Percentiles rank a stretch among this genome's conserved stretches.
phyloP scores from a whole-genome alignment of 2,329 filamentous ascomycete species.

The Nigrospora sphaerica region DNA sequence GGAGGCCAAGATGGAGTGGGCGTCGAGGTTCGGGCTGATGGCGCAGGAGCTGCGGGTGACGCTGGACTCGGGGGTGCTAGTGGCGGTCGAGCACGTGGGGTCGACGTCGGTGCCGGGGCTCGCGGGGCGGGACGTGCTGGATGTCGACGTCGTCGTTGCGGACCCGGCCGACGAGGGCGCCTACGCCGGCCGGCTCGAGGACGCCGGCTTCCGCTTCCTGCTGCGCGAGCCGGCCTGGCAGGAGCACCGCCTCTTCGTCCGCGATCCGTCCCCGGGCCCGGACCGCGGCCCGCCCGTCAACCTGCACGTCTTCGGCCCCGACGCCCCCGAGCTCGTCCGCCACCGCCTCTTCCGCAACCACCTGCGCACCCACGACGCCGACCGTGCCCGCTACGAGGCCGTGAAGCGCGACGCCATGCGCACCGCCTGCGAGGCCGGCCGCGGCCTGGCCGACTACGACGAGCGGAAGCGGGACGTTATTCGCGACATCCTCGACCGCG shows the following conservation, averaged over 20 bases:
- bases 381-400: conserved; percentile 30
- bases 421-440: conserved; percentile 20
- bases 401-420: conserved; percentile 28
- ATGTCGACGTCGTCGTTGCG: conserved; percentile 40
- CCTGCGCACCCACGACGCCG: conserved; percentile 27
- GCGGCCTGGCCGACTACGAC: conserved; percentile 30
- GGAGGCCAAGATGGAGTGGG: conserved; percentile 2
- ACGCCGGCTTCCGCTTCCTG: conserved; percentile 36
- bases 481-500: conserved; percentile 27
- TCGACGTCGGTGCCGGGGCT: conserved; percentile 43
- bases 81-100: conserved; percentile 36
- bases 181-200: conserved; percentile 36
- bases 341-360: conserved; percentile 39
- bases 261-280: conserved; percentile 31
- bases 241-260: conserved; percentile 38
- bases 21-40: background rate
- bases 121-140: conserved; percentile 43
- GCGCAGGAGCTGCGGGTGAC: conserved; percentile 21
- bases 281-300: conserved; percentile 35
- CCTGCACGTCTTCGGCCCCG: conserved; percentile 39
- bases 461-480: conserved; percentile 32
- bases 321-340: conserved; percentile 30
- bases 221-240: conserved; percentile 38
- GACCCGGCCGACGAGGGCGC: conserved; percentile 30
- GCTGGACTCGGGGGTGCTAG: conserved; percentile 19